Conservation (phyloP, 1,139 yeast species). For the Yamadazyma blattariae region DNA sequence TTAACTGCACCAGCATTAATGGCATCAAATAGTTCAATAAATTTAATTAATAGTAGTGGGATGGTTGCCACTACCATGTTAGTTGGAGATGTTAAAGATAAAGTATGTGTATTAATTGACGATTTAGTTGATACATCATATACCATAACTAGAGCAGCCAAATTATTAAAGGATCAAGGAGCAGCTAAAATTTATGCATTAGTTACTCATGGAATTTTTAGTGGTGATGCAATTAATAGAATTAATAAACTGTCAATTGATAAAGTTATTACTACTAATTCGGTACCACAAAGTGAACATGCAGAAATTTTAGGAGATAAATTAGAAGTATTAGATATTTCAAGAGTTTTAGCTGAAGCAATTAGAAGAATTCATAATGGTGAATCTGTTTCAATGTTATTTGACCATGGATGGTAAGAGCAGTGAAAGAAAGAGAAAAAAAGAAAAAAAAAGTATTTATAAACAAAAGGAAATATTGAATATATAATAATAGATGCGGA, state of each 20-base stretch:
- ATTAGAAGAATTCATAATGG: constrained; percentile 96
- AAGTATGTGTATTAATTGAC: constrained; percentile 83
- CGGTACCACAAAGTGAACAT: constrained; percentile 79
- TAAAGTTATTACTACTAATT: constrained; percentile 85
- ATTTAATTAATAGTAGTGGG: constrained; percentile 11
- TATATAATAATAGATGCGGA: no score
- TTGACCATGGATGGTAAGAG: constrained; percentile 80
- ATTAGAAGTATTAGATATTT: constrained; percentile 83
- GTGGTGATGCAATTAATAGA: constrained; percentile 85
- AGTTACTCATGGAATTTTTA: constrained; percentile 89
- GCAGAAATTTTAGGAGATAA: constrained; percentile 53
- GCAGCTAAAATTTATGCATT: constrained; percentile 84
- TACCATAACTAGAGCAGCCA: constrained; percentile 90
- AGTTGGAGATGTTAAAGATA: constrained; percentile 86
- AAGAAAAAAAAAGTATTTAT: no score
- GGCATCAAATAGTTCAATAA: constrained; percentile 7
- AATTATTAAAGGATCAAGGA: constrained; percentile 87
- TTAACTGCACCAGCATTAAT: constrained; percentile 9
- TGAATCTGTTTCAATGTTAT: constrained; percentile 89
- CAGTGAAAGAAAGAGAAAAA: no score
- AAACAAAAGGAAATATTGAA: no score
- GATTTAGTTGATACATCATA: constrained; percentile 93
- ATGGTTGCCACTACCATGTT: constrained; percentile 76
- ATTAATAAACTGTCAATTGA: constrained; percentile 71
- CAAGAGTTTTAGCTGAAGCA: constrained; percentile 88